Evolutionary conservation across 2,329 filamentous ascomycete genomes (phyloP).

Genomic region (Uncinocarpus reesii): DNA sequence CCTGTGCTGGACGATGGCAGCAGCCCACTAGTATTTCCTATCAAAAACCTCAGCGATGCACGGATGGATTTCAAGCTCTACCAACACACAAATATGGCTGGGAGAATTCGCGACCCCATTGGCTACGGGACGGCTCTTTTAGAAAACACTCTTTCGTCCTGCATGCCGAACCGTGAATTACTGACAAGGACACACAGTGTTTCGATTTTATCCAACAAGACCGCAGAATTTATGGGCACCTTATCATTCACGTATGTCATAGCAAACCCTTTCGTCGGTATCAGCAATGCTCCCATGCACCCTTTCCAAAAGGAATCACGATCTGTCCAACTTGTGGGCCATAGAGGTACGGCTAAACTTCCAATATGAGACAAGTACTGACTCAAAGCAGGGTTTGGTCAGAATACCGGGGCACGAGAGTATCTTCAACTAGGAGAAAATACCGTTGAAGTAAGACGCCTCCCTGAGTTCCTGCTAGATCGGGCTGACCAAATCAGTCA

Average conservation of each 20-base stretch:
- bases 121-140: slow-evolving; percentile 25
- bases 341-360: slow-evolving; percentile 24
- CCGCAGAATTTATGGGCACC: slow-evolving; percentile 24
- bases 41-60: slow-evolving; percentile 11
- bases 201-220: slow-evolving; percentile 26
- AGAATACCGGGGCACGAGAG: slow-evolving; percentile 23
- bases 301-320: neutral
- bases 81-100: neutral
- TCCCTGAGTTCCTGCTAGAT: neutral
- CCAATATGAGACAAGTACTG: neutral
- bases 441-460: slow-evolving; percentile 24
- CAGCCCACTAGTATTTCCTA: slow-evolving; percentile 20
- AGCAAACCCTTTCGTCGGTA: slow-evolving; percentile 19
- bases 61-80: slow-evolving; percentile 21
- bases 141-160: slow-evolving; percentile 18
- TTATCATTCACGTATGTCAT: slow-evolving; percentile 30
- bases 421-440: slow-evolving; percentile 34
- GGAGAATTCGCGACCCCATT: slow-evolving; percentile 15
- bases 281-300: neutral
- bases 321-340: slow-evolving; percentile 24
- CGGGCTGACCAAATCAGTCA: slow-evolving; percentile 19
- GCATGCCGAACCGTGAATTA: slow-evolving; percentile 25
- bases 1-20: slow-evolving; percentile 22
- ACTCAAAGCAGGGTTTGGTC: slow-evolving; percentile 19
- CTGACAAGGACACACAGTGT: slow-evolving; percentile 27